Percentiles rank a stretch among this genome's conserved stretches.
Evolutionary conservation across 148 eudicot genomes (phyloP).

Genomic region (Camellia granthamiana): DNA sequence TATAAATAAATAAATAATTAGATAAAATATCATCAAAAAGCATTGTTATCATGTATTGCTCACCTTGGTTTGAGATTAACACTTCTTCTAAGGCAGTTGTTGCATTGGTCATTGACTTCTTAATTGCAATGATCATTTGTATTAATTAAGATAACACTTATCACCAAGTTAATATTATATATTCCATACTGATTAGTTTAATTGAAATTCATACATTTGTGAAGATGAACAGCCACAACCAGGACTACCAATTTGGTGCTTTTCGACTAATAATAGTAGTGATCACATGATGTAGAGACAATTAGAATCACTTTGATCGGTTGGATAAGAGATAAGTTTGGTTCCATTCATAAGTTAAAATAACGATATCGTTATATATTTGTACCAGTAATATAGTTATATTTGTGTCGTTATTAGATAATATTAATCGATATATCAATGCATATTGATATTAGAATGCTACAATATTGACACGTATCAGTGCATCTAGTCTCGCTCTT

Average conservation of each 20-base stretch:
- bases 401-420: too few relatives aligned
- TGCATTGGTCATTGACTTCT: background rate
- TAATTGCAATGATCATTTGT: background rate
- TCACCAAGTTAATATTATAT: background rate
- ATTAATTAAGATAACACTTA: too few relatives aligned
- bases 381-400: too few relatives aligned
- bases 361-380: too few relatives aligned
- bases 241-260: background rate
- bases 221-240: background rate
- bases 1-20: too few relatives aligned
- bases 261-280: background rate
- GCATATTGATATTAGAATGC: too few relatives aligned
- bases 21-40: background rate
- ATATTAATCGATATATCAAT: too few relatives aligned
- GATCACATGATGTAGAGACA: background rate
- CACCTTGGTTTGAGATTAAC: background rate
- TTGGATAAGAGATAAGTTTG: background rate
- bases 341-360: background rate
- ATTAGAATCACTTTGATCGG: background rate
- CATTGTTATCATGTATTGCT: background rate
- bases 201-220: too few relatives aligned
- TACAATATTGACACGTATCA: too few relatives aligned
- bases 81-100: background rate
- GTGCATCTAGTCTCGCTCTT: too few relatives aligned
- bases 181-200: too few relatives aligned